Base-by-base conservation (phyloP, 2,329 filamentous ascomycete species). In the Arthroderma sp. region DNA sequence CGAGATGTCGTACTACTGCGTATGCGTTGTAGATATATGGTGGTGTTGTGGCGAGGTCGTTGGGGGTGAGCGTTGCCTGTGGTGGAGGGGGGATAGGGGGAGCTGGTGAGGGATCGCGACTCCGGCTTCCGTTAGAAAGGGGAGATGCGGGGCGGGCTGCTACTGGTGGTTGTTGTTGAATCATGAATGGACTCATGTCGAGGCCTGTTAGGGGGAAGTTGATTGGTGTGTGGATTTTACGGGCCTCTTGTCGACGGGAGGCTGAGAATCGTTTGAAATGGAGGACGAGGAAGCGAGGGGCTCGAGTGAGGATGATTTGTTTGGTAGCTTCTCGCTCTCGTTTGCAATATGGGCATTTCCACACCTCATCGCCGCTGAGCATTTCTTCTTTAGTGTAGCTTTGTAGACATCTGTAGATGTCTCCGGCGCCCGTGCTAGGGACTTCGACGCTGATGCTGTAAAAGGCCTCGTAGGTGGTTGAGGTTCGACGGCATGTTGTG, bases 1-100 rank as follows among this genome's bases (percentile, higher is more conserved):
- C 88, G 3, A 76, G 64, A 60, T 95, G 88, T 49, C 83, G 73
- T 44, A 93, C 77, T 5, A 95, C 82, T 2, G 81, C 89, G 59
- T 94, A 95, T 43, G 84, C 81, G 57, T 94, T 82, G 61, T 95
- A 98, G 4, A 70, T 67, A 57, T 83, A 86, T 0, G 83, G 81
- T 1, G 61, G 60, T 43, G 58, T 66, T 45, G 54, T 66, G 43
- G 54, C 61, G 37, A 54, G 52, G 46, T 58, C 47, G 58, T 50
- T 29, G 6, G 47, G 29, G 10, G 32, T 4, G 29, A 43, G 39
- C 28, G 36, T 31, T 7, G 47, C 11, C 32, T 45, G 46, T 28
- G 47, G 34, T 61, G 52, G 32, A 68, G 60, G 32, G 70, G 61
- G 45, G 75, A 60, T 59, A 70, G 63, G 54, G 66, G 39, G 74